These are phyloP conservation scores for Aspergillus phoenicis DNA, from an alignment of 2,329 filamentous ascomycete species.

Conservation along the genomic window DNA sequence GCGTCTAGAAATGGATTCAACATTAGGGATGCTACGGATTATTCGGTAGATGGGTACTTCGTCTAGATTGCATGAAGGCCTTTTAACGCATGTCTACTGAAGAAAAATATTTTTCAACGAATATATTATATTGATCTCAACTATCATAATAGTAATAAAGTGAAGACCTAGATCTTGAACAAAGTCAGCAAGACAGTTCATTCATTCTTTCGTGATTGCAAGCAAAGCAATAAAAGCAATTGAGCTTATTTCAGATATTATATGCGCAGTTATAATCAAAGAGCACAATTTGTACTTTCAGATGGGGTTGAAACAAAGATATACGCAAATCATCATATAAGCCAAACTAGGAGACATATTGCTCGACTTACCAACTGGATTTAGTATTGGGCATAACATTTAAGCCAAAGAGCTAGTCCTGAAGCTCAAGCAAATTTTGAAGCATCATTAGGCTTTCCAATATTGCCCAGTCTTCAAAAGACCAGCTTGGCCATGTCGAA, in stretches of 20 bases:
- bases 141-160: background rate
- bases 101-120: background rate
- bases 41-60: too few species aligned
- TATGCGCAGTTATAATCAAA: constrained; percentile 36
- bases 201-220: background rate
- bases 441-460: background rate
- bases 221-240: background rate
- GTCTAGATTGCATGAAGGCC: too few species aligned
- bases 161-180: background rate
- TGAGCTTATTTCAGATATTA: constrained; percentile 26
- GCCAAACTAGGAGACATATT: background rate
- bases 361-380: constrained; percentile 14
- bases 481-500: background rate
- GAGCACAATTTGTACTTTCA: constrained; percentile 32
- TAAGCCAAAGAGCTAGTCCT: background rate
- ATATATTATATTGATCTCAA: background rate
- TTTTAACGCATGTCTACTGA: background rate
- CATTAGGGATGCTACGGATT: too few species aligned
- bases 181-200: constrained; percentile 3
- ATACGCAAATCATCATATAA: constrained; percentile 39
- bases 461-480: background rate
- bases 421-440: background rate
- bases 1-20: too few species aligned
- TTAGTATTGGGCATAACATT: background rate
- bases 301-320: constrained; percentile 46